Evolutionary conservation across 2,329 filamentous ascomycete genomes (phyloP), one percentile per base, ranked within the genome.

Genomic region (Verticillium klebahnii): DNA sequence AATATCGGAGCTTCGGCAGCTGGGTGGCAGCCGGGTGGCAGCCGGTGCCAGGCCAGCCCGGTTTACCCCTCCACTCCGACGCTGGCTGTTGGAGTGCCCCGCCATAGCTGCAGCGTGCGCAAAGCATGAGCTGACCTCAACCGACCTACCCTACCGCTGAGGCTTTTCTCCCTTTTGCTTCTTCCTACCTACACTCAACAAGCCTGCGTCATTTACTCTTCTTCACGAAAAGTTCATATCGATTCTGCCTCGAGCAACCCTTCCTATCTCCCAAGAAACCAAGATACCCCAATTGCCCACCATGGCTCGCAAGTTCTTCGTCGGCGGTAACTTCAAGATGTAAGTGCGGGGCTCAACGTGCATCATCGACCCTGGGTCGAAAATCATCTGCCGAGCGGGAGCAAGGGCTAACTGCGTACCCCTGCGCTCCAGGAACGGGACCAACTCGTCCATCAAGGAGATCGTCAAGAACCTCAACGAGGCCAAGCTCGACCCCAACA

Each of bases 241-340:
- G 40, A 52, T 60, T 36, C 58, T 57, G 25, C 39, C 61, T 25
- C 55, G 54, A 57, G 25, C 34, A 62, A 19, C 32, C 40, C 59
- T 56, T 52, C 54, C 45, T 19, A 54, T 45, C 17, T 45, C 61
- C 57, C 40, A 56, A 40, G 5, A 25, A 56, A 60, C 25, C 34
- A 64, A 70, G 74, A 52, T 19, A 23, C 19, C 23, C 66, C 71
- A 65, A 72, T 71, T 70, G 71, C 71, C 80, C 85, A 92, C 74
- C 73, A 97, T 96, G 93, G 85, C 89, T 86, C 93, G 93, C 84
- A 90, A 93, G 84, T 97, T 96, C 85, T 96, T 97, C 79, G 91
- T 97, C 78, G 93, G 93, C 79, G 93, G 93, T 76, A 99, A 99
- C 89, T 98, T 98, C 85, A 98, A 99, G 87, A 98, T 98, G 93